Evolutionary conservation across 2,329 filamentous ascomycete species (phyloP).

Genomic region (Hortaea werneckii): DNA sequence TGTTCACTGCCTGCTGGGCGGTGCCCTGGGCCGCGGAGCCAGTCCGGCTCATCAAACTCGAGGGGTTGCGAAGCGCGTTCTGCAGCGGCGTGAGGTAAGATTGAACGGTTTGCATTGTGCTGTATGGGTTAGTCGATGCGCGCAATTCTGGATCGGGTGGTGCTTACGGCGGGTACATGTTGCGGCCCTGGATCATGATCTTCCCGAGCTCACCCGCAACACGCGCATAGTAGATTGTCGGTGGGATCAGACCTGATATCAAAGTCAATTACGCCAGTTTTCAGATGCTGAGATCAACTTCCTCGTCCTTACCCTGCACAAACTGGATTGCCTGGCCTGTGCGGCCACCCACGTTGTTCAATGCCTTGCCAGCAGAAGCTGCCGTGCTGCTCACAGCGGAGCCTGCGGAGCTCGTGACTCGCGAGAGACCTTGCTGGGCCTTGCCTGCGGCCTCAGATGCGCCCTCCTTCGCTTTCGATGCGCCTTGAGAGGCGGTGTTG

Average conservation of each 20-base stretch:
- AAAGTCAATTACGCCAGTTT: neutral
- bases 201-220: conserved; percentile 80
- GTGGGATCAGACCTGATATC: conserved; percentile 67
- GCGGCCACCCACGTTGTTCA: conserved; percentile 71
- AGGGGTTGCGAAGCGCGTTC: conserved; percentile 61
- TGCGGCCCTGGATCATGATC: conserved; percentile 77
- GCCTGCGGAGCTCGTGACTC: conserved; percentile 70
- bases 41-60: conserved; percentile 37
- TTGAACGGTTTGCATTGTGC: conserved; percentile 73
- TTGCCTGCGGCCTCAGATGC: conserved; percentile 37
- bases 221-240: conserved; percentile 81
- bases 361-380: conserved; percentile 52
- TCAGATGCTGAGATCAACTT: neutral
- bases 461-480: conserved; percentile 33
- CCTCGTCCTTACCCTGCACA: conserved; percentile 63
- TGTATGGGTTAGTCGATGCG: conserved; percentile 27
- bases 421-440: conserved; percentile 73
- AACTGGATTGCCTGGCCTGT: conserved; percentile 69
- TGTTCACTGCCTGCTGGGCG: conserved; percentile 42
- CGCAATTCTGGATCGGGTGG: neutral
- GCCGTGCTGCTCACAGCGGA: conserved; percentile 66
- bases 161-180: conserved; percentile 90
- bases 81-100: conserved; percentile 68
- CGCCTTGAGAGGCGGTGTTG: conserved; percentile 27
- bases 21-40: conserved; percentile 30